These are phyloP conservation scores for Curvularia hawaiiensis DNA, from an alignment of 2,329 filamentous ascomycete genomes.

Conservation along the genomic window DNA sequence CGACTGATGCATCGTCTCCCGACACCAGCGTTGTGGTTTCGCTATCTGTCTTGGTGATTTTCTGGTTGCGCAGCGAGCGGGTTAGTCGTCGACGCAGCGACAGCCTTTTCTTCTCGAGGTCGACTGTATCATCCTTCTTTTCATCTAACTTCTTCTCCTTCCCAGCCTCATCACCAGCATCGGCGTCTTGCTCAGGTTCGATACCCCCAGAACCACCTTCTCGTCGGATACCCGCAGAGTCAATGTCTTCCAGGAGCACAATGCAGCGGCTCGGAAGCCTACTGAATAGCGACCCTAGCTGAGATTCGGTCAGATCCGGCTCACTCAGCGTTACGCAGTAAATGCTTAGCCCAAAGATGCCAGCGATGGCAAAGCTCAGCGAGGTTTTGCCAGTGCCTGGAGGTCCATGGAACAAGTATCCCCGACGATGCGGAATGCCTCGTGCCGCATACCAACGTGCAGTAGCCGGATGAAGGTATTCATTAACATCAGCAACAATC, in stretches of 20 bases:
- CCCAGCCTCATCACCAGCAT: not conserved
- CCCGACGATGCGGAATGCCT: constrained; percentile 83
- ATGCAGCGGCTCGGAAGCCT: constrained; percentile 52
- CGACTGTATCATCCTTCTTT: not conserved
- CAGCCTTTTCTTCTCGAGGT: not conserved
- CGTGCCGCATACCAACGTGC: constrained; percentile 82
- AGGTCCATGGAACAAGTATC: constrained; percentile 81
- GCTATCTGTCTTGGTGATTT: not conserved
- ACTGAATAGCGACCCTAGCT: constrained; percentile 56
- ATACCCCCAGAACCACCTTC: constrained; percentile 20
- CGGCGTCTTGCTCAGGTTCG: not conserved
- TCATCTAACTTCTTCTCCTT: not conserved
- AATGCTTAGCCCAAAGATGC: constrained; percentile 54
- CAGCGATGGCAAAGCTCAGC: constrained; percentile 50
- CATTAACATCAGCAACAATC: constrained; percentile 74
- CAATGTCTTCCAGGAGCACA: constrained; percentile 55
- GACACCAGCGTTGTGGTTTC: constrained; percentile 9
- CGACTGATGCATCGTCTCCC: not conserved
- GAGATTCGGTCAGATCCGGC: constrained; percentile 73
- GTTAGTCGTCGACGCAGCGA: constrained; percentile 8
- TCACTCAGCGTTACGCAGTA: constrained; percentile 61
- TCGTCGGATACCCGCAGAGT: constrained; percentile 52
- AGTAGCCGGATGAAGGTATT: constrained; percentile 74
- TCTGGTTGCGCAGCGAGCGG: not conserved
- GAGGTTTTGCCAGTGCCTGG: constrained; percentile 78